Evolutionary conservation across 768 basidiomycete species (phyloP).

Genomic region (Butyriboletus loyo): DNA sequence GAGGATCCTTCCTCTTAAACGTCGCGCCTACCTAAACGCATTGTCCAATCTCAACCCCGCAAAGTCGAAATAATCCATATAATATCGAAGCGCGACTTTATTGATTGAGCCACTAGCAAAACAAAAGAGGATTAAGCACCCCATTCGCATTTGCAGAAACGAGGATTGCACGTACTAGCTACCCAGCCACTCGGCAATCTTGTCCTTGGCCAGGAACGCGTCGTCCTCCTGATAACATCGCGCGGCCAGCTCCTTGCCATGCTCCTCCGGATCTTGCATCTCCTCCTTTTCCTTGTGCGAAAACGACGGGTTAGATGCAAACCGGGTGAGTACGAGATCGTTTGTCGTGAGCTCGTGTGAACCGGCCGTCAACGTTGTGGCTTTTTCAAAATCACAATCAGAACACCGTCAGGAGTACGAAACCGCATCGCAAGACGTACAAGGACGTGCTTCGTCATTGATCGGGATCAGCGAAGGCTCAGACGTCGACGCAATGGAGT

Average conservation of each 20-base stretch:
- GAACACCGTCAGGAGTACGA: slow-evolving; percentile 11
- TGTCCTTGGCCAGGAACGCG: slow-evolving; percentile 72
- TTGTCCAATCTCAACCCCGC: slow-evolving; percentile 74
- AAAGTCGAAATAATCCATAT: slow-evolving; percentile 91
- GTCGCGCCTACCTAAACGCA: slow-evolving; percentile 71
- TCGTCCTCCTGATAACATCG: slow-evolving; percentile 88
- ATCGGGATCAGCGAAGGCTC: slow-evolving; percentile 73
- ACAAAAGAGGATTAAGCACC: background rate
- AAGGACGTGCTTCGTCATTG: slow-evolving; percentile 45
- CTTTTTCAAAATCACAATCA: slow-evolving; percentile 8
- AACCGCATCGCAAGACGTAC: slow-evolving; percentile 37
- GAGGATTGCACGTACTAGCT: slow-evolving; percentile 64
- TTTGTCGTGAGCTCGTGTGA: slow-evolving; percentile 58
- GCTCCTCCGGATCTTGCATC: slow-evolving; percentile 52
- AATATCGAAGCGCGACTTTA: slow-evolving; percentile 68
- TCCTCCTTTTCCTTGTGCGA: slow-evolving; percentile 56
- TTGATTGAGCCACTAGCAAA: slow-evolving; percentile 67
- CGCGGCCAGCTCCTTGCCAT: slow-evolving; percentile 69
- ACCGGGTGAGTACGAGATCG: slow-evolving; percentile 45
- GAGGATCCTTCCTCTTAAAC: background rate
- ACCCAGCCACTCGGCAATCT: slow-evolving; percentile 96
- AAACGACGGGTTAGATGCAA: slow-evolving; percentile 38
- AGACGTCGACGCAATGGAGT: slow-evolving; percentile 72
- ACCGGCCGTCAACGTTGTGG: slow-evolving; percentile 23
- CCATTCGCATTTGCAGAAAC: background rate